Conservation (phyloP, 2,329 filamentous ascomycete species). For the Pezicula rhizophila region DNA sequence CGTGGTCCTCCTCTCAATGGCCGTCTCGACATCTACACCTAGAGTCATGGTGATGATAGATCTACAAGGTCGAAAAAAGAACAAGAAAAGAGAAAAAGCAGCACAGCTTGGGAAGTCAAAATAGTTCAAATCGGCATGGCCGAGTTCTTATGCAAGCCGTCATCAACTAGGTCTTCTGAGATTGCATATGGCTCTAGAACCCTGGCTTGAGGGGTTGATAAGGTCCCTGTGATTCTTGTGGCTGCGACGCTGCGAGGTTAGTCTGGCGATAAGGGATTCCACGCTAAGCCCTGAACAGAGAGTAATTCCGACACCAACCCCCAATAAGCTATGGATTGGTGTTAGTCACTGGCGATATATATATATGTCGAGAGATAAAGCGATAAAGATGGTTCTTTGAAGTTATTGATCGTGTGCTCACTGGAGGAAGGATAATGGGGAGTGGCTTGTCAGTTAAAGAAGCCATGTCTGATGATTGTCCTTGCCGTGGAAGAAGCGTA, state of each 20-base stretch:
- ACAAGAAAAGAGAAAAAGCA: neutral
- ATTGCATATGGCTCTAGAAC: neutral
- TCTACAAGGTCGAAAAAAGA: neutral
- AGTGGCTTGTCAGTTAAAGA: no score
- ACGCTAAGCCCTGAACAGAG: neutral
- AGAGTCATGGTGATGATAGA: neutral
- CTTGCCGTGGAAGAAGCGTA: neutral
- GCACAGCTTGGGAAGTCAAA: neutral
- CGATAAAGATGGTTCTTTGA: no score
- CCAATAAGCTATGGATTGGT: neutral
- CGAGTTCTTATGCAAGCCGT: neutral
- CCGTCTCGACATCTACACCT: neutral
- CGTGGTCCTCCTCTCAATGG: neutral
- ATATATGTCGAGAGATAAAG: no score
- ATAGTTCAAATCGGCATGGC: neutral
- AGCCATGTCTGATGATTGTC: no score
- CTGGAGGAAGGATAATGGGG: no score
- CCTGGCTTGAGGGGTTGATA: neutral
- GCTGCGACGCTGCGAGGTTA: constrained; percentile 3
- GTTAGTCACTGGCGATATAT: neutral
- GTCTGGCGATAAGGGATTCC: constrained; percentile 10
- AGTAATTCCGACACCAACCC: neutral
- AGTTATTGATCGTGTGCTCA: no score
- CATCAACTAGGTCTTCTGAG: neutral
- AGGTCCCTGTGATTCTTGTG: constrained; percentile 5